These are phyloP conservation scores for Termitomyces bulborhizus DNA, from an alignment of 768 basidiomycete genomes.

Conservation along the genomic window DNA sequence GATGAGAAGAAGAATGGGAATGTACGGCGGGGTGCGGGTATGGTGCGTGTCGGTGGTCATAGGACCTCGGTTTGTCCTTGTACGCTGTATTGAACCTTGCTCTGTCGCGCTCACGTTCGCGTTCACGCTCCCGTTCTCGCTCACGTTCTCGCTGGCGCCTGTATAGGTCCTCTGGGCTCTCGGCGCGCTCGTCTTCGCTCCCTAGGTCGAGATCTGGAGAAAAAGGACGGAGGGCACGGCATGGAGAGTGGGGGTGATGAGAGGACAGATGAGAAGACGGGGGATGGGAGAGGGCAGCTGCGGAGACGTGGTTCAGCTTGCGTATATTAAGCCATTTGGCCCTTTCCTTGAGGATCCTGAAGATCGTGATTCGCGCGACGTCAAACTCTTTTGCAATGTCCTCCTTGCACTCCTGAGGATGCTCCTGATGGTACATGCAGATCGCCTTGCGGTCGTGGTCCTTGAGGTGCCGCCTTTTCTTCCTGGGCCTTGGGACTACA, in stretches of 20 bases:
- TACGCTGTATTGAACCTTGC: neutral
- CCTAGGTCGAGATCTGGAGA: neutral
- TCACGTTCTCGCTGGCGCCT: neutral
- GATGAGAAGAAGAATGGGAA: neutral
- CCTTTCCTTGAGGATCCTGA: too few species aligned
- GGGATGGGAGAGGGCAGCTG: neutral
- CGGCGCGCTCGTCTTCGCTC: neutral
- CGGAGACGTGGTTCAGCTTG: neutral
- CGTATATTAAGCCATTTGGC: too few species aligned
- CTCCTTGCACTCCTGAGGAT: too few species aligned
- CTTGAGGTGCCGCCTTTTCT: conserved; percentile 68
- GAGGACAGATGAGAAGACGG: neutral
- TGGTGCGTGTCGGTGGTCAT: neutral
- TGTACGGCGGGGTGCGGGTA: neutral
- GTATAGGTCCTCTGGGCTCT: neutral
- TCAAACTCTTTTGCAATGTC: too few species aligned
- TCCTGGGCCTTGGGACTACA: conserved; percentile 23
- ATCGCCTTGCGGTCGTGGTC: too few species aligned
- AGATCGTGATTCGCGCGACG: too few species aligned
- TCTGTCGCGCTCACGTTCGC: neutral
- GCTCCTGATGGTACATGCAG: too few species aligned
- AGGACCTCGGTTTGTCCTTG: too few species aligned
- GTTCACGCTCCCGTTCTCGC: neutral
- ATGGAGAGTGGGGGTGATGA: neutral
- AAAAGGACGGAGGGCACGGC: neutral